These are phyloP conservation scores for Arachnomyces sp. DNA, from an alignment of 2,329 filamentous ascomycete genomes.

Conservation along the genomic window DNA sequence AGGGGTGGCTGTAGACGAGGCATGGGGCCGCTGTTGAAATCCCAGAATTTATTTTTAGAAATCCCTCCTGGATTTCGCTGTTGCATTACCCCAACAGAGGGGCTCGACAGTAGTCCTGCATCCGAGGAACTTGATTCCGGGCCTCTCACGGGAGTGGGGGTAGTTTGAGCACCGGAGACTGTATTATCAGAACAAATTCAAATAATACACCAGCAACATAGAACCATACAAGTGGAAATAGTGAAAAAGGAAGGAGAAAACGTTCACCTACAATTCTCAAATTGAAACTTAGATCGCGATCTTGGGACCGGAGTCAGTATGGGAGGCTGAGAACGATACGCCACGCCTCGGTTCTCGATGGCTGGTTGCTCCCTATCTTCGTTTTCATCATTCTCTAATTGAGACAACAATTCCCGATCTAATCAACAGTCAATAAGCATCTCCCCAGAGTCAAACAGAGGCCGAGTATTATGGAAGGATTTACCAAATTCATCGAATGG, in stretches of 20 bases:
- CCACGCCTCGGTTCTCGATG: not conserved
- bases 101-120: constrained; percentile 23
- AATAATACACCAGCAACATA: too few species aligned
- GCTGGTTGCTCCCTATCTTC: constrained; percentile 1
- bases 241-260: not conserved
- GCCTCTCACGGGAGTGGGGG: constrained; percentile 18
- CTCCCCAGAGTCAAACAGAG: not conserved
- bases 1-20: not conserved
- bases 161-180: constrained; percentile 15
- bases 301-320: not conserved
- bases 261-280: constrained; percentile 20
- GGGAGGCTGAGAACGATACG: not conserved
- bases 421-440: not conserved
- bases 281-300: constrained; percentile 8
- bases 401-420: constrained; percentile 34
- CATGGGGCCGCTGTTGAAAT: not conserved
- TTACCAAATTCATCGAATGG: constrained; percentile 45
- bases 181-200: constrained; percentile 5
- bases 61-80: constrained; percentile 6
- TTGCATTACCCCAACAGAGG: constrained; percentile 20
- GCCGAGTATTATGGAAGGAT: constrained; percentile 5
- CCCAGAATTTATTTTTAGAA: not conserved
- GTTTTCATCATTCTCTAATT: constrained; percentile 16
- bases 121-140: constrained; percentile 24
- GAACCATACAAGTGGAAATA: not conserved